These are phyloP conservation scores for Aeminium ludgeri DNA, from an alignment of 495 filamentous ascomycete genomes.

Conservation along the genomic window DNA sequence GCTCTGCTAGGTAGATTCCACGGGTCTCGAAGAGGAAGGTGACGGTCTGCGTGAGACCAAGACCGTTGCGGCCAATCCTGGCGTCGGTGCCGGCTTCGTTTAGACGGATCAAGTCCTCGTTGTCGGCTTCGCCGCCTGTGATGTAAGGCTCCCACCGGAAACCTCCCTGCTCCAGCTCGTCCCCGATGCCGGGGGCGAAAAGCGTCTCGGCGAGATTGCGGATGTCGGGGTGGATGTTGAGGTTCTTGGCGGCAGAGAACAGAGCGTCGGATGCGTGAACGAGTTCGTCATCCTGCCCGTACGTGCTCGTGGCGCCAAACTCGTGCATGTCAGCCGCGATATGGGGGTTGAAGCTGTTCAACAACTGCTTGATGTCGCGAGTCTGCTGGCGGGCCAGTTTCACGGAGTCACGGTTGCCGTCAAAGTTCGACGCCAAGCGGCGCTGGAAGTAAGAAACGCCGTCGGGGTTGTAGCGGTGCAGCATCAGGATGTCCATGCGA, in stretches of 20 bases:
- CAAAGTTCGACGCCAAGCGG: constrained; percentile 21
- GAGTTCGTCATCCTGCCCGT: constrained; percentile 16
- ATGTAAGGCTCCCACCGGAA: constrained; percentile 25
- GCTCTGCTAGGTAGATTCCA: constrained; percentile 22
- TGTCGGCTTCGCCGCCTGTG: constrained; percentile 11
- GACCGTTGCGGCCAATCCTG: constrained; percentile 22
- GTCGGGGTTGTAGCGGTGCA: background rate
- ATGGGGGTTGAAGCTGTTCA: constrained; percentile 21
- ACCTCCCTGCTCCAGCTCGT: constrained; percentile 11
- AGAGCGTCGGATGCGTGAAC: constrained; percentile 18
- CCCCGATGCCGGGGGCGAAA: constrained; percentile 17
- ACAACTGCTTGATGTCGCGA: constrained; percentile 19
- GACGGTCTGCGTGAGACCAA: constrained; percentile 19
- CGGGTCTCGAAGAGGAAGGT: constrained; percentile 23
- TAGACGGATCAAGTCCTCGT: constrained; percentile 9
- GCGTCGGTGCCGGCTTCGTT: constrained; percentile 23
- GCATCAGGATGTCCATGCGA: background rate
- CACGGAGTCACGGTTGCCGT: constrained; percentile 24
- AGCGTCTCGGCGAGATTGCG: constrained; percentile 22
- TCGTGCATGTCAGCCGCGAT: constrained; percentile 24
- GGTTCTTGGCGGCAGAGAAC: constrained; percentile 23
- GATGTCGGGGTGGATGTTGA: constrained; percentile 22
- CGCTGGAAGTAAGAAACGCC: constrained; percentile 17
- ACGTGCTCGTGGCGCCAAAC: constrained; percentile 16
- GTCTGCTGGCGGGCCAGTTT: constrained; percentile 22